A percentile compares a stretch with the other conserved stretches of the same genome.
phyloP scores from a whole-genome alignment of 2,329 filamentous ascomycete species.

The Neonectria neomacrospora region DNA sequence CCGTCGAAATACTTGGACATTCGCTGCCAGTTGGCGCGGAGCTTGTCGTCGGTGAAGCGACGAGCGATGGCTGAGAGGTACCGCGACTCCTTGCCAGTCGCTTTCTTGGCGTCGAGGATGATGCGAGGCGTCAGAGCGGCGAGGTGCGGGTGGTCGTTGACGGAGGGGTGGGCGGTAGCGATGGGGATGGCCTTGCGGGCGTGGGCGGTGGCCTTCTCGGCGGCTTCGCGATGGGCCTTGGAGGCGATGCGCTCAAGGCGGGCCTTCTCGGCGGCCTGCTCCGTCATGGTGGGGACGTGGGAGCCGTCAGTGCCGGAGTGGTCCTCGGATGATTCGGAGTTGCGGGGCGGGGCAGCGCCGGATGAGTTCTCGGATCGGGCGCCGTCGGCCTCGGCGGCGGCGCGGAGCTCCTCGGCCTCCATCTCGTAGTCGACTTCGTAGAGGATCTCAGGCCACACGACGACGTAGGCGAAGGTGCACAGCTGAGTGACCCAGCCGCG shows the following conservation, averaged over 20 bases:
- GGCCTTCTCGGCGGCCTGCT: constrained; percentile 70
- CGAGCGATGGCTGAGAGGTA: constrained; percentile 72
- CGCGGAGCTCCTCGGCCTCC: constrained; percentile 70
- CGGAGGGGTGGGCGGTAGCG: constrained; percentile 64
- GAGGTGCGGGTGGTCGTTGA: constrained; percentile 68
- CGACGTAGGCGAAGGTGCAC: constrained; percentile 89
- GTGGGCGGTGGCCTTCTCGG: constrained; percentile 67
- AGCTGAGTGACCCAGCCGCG: constrained; percentile 95
- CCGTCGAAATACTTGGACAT: constrained; percentile 92
- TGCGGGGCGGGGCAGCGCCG: constrained; percentile 34
- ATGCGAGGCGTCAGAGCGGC: constrained; percentile 70
- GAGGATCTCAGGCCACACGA: constrained; percentile 84
- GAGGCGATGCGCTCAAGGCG: constrained; percentile 68
- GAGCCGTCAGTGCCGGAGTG: constrained; percentile 37
- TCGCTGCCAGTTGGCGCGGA: constrained; percentile 75
- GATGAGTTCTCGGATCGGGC: constrained; percentile 39
- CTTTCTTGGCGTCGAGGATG: constrained; percentile 81
- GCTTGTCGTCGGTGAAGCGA: constrained; percentile 65
- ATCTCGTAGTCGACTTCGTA: constrained; percentile 80
- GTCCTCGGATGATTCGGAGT: constrained; percentile 44
- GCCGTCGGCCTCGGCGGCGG: constrained; percentile 41
- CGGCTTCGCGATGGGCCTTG: constrained; percentile 64
- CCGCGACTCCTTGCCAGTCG: constrained; percentile 80
- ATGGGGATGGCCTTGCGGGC: constrained; percentile 61
- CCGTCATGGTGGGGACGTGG: constrained; percentile 56